Evolutionary conservation across 208 protist genomes (phyloP).

Genomic region (Novymonas esmeraldas): DNA sequence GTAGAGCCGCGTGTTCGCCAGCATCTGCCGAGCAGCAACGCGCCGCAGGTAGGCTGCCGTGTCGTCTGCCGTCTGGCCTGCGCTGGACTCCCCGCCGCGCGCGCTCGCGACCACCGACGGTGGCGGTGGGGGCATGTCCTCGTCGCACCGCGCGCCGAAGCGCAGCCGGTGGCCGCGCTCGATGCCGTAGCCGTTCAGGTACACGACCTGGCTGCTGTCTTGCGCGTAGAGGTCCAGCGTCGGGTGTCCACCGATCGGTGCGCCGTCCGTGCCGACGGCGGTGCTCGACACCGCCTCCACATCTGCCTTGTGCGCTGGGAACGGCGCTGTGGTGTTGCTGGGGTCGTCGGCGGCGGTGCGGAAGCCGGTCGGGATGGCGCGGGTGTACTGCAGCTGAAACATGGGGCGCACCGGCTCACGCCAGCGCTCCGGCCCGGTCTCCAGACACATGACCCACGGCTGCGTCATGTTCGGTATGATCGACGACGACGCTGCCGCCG

Average conservation of each 20-base stretch:
- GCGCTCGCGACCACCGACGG: background rate
- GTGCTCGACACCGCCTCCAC: constrained; percentile 15
- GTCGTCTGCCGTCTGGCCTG: background rate
- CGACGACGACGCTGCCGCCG: constrained; percentile 2
- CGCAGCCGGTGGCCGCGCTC: constrained; percentile 58
- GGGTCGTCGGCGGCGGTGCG: constrained; percentile 51
- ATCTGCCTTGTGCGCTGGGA: constrained; percentile 23
- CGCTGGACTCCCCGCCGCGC: background rate
- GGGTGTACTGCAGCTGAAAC: constrained; percentile 68
- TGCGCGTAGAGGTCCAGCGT: constrained; percentile 58
- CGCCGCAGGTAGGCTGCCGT: constrained; percentile 8
- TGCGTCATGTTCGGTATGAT: constrained; percentile 51
- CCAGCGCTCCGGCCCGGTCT: constrained; percentile 66
- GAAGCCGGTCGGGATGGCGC: constrained; percentile 52
- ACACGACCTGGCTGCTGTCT: constrained; percentile 60
- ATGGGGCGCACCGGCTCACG: constrained; percentile 52
- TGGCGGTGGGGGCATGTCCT: constrained; percentile 16
- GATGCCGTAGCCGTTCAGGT: constrained; percentile 80
- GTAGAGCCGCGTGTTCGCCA: constrained; percentile 64
- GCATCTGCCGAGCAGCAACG: constrained; percentile 26
- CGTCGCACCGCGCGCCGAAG: constrained; percentile 61
- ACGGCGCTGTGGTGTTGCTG: constrained; percentile 67
- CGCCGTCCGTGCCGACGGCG: constrained; percentile 30
- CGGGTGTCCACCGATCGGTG: constrained; percentile 45
- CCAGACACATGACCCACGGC: constrained; percentile 80